Evolutionary conservation across 257 asterid genomes (phyloP).

Genomic region (Parsonsia alboflavescens): DNA sequence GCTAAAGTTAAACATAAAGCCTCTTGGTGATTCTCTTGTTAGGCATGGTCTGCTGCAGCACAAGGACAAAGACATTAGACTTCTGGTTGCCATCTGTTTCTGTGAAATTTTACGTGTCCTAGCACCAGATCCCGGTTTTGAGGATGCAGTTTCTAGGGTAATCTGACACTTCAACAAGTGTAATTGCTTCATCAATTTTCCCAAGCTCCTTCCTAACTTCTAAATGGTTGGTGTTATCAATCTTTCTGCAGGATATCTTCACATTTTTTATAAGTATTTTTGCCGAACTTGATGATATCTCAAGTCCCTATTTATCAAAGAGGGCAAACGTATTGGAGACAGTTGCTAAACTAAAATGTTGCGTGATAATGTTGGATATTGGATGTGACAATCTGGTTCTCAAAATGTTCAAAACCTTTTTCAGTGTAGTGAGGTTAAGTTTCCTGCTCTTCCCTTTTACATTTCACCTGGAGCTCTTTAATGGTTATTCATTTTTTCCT

Average conservation of each 20-base stretch:
- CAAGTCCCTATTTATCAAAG: constrained; percentile 49
- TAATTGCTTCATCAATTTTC: background rate
- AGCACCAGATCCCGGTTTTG: constrained; percentile 67
- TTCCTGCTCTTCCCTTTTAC: background rate
- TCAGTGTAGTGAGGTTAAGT: constrained; percentile 59
- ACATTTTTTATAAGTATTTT: constrained; percentile 54
- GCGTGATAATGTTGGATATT: constrained; percentile 66
- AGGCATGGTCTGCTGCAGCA: constrained; percentile 54
- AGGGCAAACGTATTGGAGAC: constrained; percentile 61
- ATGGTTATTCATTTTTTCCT: background rate
- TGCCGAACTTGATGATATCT: constrained; percentile 54
- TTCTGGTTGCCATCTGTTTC: constrained; percentile 64
- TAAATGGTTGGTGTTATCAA: constrained; percentile 4
- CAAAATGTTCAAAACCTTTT: constrained; percentile 66
- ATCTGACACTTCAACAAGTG: constrained; percentile 6
- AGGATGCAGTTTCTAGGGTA: constrained; percentile 57
- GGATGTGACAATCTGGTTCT: constrained; percentile 72
- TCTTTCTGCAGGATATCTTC: constrained; percentile 58
- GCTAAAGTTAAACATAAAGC: constrained; percentile 34
- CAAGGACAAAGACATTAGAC: constrained; percentile 63
- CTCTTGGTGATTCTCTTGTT: constrained; percentile 51
- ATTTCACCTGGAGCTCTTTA: background rate
- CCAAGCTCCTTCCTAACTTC: constrained; percentile 1
- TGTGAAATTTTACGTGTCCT: constrained; percentile 59
- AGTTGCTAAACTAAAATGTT: constrained; percentile 55